Conservation (phyloP, 164 flowering plant genomes). For the Cinnamomum micranthum region DNA sequence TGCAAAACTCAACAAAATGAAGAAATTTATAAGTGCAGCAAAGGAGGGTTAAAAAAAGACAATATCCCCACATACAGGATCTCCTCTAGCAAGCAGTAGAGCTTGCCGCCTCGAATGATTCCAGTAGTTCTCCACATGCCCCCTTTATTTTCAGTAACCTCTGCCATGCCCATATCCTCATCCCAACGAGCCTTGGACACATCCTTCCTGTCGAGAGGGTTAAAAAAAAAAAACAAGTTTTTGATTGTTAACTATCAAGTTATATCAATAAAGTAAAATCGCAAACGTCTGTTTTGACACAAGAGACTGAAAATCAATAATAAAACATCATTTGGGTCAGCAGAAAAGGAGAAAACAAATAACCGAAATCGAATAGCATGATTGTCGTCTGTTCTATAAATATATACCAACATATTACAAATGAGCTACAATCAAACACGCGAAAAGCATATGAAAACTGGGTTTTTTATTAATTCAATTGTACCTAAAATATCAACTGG, state of each 20-base stretch:
- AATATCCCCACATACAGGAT: conserved; percentile 44
- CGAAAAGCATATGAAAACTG: too few species aligned
- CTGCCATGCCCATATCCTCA: conserved; percentile 61
- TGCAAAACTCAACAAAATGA: neutral
- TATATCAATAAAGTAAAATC: neutral
- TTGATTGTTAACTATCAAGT: neutral
- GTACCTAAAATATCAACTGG: too few species aligned
- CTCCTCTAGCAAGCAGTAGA: conserved; percentile 67
- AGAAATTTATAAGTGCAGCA: neutral
- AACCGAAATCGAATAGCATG: too few species aligned
- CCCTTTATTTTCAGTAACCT: conserved; percentile 63
- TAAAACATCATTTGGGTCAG: too few species aligned
- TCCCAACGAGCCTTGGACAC: conserved; percentile 66
- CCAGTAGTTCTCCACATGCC: conserved; percentile 67
- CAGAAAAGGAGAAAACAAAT: too few species aligned
- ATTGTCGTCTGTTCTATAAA: too few species aligned
- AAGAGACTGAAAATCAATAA: too few species aligned
- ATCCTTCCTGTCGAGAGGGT: conserved; percentile 36
- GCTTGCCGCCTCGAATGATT: conserved; percentile 53
- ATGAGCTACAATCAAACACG: too few species aligned
- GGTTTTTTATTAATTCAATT: too few species aligned
- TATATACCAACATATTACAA: too few species aligned
- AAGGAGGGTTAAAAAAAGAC: neutral
- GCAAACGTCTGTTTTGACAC: neutral
- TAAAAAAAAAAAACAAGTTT: neutral